phyloP scores from a whole-genome alignment of 164 flowering plant genomes.

The Aristolochia californica region DNA sequence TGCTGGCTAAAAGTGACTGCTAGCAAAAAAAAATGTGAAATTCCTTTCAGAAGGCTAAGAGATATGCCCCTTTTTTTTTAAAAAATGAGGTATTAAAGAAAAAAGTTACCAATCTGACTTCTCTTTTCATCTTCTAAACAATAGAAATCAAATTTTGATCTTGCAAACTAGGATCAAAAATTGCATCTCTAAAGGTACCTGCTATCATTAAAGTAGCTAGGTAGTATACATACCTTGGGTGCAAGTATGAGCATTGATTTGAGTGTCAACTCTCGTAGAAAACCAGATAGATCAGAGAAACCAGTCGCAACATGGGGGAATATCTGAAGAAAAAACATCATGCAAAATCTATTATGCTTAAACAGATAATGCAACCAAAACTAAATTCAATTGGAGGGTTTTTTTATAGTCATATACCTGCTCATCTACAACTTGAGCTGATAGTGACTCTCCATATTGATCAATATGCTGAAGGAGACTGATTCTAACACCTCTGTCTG shows the following conservation, averaged over 20 bases:
- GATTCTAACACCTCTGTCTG: slow-evolving; percentile 86
- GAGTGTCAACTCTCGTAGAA: slow-evolving; percentile 89
- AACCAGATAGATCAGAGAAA: slow-evolving; percentile 85
- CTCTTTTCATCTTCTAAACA: no score
- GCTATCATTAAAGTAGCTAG: no score
- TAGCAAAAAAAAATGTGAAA: no score
- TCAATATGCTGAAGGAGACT: slow-evolving; percentile 89
- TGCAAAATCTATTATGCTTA: slow-evolving; percentile 11
- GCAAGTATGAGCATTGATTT: slow-evolving; percentile 95
- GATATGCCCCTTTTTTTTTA: no score
- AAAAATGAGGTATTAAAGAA: no score
- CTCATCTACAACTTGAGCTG: slow-evolving; percentile 87
- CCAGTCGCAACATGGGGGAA: slow-evolving; percentile 94
- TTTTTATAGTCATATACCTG: slow-evolving; percentile 47
- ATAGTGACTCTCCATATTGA: slow-evolving; percentile 89
- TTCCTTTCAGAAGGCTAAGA: no score
- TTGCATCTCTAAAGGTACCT: no score
- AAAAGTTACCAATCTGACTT: no score
- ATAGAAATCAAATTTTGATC: no score
- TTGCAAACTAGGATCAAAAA: no score
- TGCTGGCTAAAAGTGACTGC: no score
- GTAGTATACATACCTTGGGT: slow-evolving; percentile 60
- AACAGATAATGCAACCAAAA: slow-evolving; percentile 1
- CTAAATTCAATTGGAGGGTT: slow-evolving; percentile 1
- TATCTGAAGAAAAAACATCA: slow-evolving; percentile 41